A percentile compares a stretch with the other conserved stretches of the same genome.
phyloP scores from a whole-genome alignment of 2,329 filamentous ascomycete genomes.

The Chrysosporium keratinophilum region DNA sequence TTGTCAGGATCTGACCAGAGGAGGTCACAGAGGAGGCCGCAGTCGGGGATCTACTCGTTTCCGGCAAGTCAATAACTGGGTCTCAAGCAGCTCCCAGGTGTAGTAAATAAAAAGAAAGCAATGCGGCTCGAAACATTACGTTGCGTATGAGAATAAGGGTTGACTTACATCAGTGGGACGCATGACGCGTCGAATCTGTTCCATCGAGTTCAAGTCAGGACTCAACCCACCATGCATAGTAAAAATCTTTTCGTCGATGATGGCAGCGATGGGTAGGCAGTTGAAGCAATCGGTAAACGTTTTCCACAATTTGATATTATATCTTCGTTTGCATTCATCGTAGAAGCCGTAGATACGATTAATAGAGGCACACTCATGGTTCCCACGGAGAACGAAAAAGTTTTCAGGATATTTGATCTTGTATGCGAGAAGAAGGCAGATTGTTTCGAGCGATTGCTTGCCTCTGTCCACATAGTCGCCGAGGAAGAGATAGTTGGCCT shows the following conservation, averaged over 20 bases:
- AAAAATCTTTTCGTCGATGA: slow-evolving; percentile 99
- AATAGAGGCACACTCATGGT: slow-evolving; percentile 98
- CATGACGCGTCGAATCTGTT: slow-evolving; percentile 98
- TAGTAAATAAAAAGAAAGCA: neutral
- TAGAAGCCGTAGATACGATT: slow-evolving; percentile 99
- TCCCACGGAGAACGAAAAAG: slow-evolving; percentile 96
- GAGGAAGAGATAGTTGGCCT: slow-evolving; percentile 98
- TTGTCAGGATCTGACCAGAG: slow-evolving; percentile 99
- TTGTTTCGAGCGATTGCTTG: slow-evolving; percentile 98
- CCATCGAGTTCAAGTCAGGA: slow-evolving; percentile 97
- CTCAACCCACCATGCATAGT: slow-evolving; percentile 98
- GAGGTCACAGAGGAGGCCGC: slow-evolving; percentile 91
- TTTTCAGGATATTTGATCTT: slow-evolving; percentile 99
- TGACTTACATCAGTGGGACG: slow-evolving; percentile 88
- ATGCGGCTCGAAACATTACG: slow-evolving; percentile 9
- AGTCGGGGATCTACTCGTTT: slow-evolving; percentile 75
- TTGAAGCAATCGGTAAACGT: slow-evolving; percentile 99
- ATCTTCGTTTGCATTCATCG: slow-evolving; percentile 97
- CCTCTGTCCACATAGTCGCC: slow-evolving; percentile 98
- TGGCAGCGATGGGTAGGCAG: slow-evolving; percentile 92
- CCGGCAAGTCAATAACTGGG: slow-evolving; percentile 34
- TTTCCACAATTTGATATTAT: slow-evolving; percentile 99
- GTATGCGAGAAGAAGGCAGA: slow-evolving; percentile 91
- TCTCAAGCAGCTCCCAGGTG: slow-evolving; percentile 17
- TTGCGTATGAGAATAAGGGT: slow-evolving; percentile 9